Base-by-base conservation (phyloP, 768 basidiomycete species). In the Podaxis sp. region DNA sequence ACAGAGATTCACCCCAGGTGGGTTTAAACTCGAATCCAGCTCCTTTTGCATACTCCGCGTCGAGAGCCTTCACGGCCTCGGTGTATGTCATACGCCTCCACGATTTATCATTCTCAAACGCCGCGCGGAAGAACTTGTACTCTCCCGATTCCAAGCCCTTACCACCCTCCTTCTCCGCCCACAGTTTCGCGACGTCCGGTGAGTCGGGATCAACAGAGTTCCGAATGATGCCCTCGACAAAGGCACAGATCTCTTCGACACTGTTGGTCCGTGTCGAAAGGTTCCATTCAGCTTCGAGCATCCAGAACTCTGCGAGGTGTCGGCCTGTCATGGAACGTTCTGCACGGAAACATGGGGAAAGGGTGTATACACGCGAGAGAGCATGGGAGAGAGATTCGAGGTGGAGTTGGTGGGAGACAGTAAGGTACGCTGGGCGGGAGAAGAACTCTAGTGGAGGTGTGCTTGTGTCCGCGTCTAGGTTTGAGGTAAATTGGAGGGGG, bases 241-340 rank as follows among this genome's bases (percentile, higher is more conserved):
- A 68, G 19, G 70, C 71, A 59, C 79, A 81, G 17, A 82, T 71
- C 17, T 76, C 77, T 78, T 85, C 65, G 83, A 79, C 58, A 75
- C 79, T 65, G 54, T 71, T 48, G 11, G 38, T 61, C 33, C 63
- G 59, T 12, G 68, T 59, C 13, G 57, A 68, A 51, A 79, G 76
- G 2, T 87, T 87, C 84, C 93, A 89, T 72, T 99, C 97, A 0
- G 93, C 96, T 76, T 99, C 97, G 59, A 98, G 85, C 97, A 99
- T 99, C 92, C 94, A 98, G 74, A 99, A 99, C 74, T 99, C 97
- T 56, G 93, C 87, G 12, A 99, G 84, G 72, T 99, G 97, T n/a
- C 96, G 82, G 36, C 86, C 85, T 1, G 96, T 98, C 67, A 89
- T 83, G 2, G 89, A 92, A 4, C 86, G 86, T 71, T 99, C 97